Evolutionary conservation across 2,329 filamentous ascomycete genomes (phyloP).

Genomic region (Colletotrichum sp.): DNA sequence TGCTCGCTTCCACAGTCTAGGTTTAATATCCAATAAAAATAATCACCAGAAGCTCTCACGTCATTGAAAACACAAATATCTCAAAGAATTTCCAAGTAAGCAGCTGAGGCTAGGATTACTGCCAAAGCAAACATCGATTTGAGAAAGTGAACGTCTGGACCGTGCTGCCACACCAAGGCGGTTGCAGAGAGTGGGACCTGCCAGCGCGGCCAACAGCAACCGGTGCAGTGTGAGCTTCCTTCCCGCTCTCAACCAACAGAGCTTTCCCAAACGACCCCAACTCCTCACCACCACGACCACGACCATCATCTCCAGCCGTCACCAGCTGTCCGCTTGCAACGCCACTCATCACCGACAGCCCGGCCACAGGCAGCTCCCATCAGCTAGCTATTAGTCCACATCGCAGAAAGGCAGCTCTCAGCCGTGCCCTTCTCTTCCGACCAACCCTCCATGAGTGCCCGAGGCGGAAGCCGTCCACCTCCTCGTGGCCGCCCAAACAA

Average conservation of each 20-base stretch:
- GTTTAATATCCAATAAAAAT: not conserved
- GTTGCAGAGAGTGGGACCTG: slow-evolving; percentile 7
- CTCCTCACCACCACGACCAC: slow-evolving; percentile 3
- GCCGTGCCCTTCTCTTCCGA: not conserved
- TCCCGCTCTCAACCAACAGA: slow-evolving; percentile 16
- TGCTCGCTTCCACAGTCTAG: not conserved
- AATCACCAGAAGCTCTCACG: not conserved
- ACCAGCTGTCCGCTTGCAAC: slow-evolving; percentile 16
- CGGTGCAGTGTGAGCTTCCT: not conserved
- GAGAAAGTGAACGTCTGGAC: slow-evolving; percentile 25
- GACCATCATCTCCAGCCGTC: slow-evolving; percentile 13
- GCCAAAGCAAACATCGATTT: slow-evolving; percentile 1
- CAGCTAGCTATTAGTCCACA: slow-evolving; percentile 9
- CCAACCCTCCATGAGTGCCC: slow-evolving; percentile 18
- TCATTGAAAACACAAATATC: not conserved
- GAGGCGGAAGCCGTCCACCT: slow-evolving; percentile 27
- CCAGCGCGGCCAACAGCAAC: not conserved
- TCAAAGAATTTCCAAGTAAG: not conserved
- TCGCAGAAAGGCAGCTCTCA: slow-evolving; percentile 1
- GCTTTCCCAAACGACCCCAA: slow-evolving; percentile 8
- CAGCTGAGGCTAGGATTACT: not conserved
- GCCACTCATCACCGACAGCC: slow-evolving; percentile 13
- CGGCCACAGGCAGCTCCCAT: not conserved
- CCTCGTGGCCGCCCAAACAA: slow-evolving; percentile 45
- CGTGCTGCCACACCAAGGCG: slow-evolving; percentile 16